Evolutionary conservation across 2,329 filamentous ascomycete species (phyloP), one percentile per base, ranked within the genome.

Genomic region (Hypoxylon rubiginosum): DNA sequence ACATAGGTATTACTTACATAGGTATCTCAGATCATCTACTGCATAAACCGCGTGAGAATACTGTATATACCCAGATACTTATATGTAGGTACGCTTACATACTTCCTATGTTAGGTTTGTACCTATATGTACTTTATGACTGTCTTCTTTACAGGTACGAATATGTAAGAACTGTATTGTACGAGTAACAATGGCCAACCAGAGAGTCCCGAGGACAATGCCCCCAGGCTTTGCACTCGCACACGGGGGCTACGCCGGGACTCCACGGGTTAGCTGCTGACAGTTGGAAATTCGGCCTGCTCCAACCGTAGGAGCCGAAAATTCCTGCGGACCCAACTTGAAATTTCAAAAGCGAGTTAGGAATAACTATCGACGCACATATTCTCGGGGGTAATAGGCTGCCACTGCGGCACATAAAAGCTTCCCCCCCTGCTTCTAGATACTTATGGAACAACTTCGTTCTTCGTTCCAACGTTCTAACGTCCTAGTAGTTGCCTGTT

Each of bases 381-480:
- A 2, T 58, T 21, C 17, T 63, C 59, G 46, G 50, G 34, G 41
- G 60, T 58, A 32, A 43, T 52, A 48, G 59, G 56, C 58, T 66
- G 67, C 52, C 58, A 67, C 52, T 17, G 59, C 59, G 55, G 61
- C 57, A 56, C 41, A 39, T 21, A 39, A 41, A 62, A 58, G 34
- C 28, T 34, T 34, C n/a, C n/a, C n/a, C 53, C 53, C 58, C 21
- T 26, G 53, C 53, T 62, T 64, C 26, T 48, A 51, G 32, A 48
- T 62, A 32, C 50, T 45, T 52, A 36, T 34, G 56, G 28, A 54
- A 59, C 41, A 52, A 49, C 51, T 45, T 30, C 19, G 26, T 24
- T 55, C 41, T n/a, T 56, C 62, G 32, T 68, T 57, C 39, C 26
- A 19, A 41, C 13, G 21, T 19, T 21, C 26, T 53, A 21, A 13